Percentiles rank a stretch among this genome's conserved stretches.
These are phyloP conservation scores for Thuja plicata DNA, from an alignment of 83 land plant species.

Conservation along the genomic window DNA sequence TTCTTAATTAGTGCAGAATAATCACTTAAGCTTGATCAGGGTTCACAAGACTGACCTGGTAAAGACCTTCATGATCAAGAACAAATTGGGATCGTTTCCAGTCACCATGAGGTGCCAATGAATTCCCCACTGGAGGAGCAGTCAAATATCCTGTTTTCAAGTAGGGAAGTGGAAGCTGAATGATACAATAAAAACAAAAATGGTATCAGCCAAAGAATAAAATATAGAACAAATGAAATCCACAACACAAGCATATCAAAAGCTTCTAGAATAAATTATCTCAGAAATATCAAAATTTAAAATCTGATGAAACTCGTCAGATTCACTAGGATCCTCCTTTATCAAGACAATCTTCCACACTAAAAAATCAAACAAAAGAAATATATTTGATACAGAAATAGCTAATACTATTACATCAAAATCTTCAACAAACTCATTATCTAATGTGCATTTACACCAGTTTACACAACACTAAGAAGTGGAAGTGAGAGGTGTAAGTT, in stretches of 20 bases:
- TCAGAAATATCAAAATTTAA: background rate
- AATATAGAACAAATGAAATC: background rate
- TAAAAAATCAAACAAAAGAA: too few species aligned
- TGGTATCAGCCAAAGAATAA: background rate
- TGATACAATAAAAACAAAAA: background rate
- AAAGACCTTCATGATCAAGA: conserved; percentile 91
- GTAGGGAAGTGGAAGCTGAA: conserved; percentile 92
- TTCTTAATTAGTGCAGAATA: background rate
- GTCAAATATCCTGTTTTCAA: conserved; percentile 85
- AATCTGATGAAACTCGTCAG: too few species aligned
- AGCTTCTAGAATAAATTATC: background rate
- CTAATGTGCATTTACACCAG: too few species aligned
- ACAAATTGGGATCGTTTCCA: conserved; percentile 89
- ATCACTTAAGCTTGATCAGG: background rate
- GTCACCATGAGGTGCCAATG: conserved; percentile 88
- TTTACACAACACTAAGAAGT: too few species aligned
- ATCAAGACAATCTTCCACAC: too few species aligned
- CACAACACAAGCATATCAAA: background rate
- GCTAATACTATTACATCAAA: too few species aligned
- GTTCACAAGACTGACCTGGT: conserved; percentile 61
- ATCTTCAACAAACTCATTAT: too few species aligned
- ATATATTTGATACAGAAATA: too few species aligned
- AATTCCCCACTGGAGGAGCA: conserved; percentile 77
- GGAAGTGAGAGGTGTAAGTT: too few species aligned
- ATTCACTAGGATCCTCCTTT: too few species aligned